Evolutionary conservation across 225 moss, liverwort and hornwort genomes (phyloP), one percentile per base, ranked within the genome.

Genomic region (Pleurozium schreberi): DNA sequence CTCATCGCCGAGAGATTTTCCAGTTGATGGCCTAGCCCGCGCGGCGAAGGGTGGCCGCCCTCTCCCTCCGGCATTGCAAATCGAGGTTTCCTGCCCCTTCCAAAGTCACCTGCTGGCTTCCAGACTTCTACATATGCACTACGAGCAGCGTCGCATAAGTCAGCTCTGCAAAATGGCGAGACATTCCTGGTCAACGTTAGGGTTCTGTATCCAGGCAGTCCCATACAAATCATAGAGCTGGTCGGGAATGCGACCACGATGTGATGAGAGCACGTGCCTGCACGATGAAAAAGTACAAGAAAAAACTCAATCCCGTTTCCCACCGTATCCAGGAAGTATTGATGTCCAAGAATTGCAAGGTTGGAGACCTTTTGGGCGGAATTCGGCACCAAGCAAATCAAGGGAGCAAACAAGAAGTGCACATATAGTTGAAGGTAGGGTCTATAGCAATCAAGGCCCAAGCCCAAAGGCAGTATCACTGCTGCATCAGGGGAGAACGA

Each of bases 31-130:
- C 58, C 49, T 30, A 83, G 65, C 42, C 84, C 49, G 36, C 68
- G 84, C n/a, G 81, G 84, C 33, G 75, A 88, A 11, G 31, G 30
- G 11, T 49, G 33, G 18, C 45, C 73, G 40, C 64, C 84, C 52
- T 67, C 91, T 80, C 58, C 75, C 84, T 90, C 91, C 12, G 86
- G 18, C 93, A 93, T 91, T 84, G 21, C 40, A 33, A 75, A 58
- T 81, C 62, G 66, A 86, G 69, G 58, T 70, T 47, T 83, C 61
- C 59, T 36, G 38, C 66, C 80, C 80, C 45, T 74, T 83, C 79
- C 80, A 27, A 78, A 40, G 80, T 65, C 70, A 71, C 70, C 60
- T 80, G 45, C 69, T 90, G 80, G n/a, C 60, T 74, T 53, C 67
- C 61, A 68, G 30, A 21, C 80, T 86, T 86, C 80, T 88, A 86